Conservation (phyloP, 768 basidiomycete species). For the Trichaptum fuscoviolaceum region DNA sequence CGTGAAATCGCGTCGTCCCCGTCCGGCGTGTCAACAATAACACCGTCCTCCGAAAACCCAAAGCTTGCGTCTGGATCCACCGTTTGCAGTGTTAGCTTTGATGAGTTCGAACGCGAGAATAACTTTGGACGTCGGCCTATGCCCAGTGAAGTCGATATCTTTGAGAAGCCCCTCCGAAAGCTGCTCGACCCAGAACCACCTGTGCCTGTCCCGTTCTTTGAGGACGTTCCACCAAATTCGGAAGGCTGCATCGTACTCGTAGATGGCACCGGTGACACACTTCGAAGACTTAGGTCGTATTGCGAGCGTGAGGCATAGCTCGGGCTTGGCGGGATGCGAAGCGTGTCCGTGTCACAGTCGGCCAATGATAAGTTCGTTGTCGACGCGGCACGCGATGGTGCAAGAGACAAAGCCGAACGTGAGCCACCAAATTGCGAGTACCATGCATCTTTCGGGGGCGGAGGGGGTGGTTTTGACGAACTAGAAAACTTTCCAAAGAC, state of each 20-base stretch:
- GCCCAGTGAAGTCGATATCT: background rate
- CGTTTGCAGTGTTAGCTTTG: background rate
- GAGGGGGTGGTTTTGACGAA: background rate
- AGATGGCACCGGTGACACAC: background rate
- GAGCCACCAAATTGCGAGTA: background rate
- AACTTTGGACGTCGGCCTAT: background rate
- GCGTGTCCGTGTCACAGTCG: background rate
- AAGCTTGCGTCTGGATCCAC: background rate
- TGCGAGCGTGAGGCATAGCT: background rate
- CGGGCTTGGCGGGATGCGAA: background rate
- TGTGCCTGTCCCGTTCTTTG: background rate
- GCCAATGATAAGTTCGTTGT: background rate
- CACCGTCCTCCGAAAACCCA: background rate
- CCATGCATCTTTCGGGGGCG: background rate
- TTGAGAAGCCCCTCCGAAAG: conserved; percentile 2
- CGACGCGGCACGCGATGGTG: background rate
- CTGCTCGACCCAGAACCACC: background rate
- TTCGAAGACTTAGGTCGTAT: background rate
- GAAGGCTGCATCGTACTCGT: background rate
- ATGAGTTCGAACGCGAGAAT: background rate
- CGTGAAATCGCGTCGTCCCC: conserved; percentile 2
- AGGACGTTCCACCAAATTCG: background rate
- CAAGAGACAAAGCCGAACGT: background rate
- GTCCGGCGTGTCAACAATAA: background rate
- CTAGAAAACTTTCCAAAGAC: conserved; percentile 2